Conservation (phyloP, 768 basidiomycete genomes). For the Lactarius hatsudake region DNA sequence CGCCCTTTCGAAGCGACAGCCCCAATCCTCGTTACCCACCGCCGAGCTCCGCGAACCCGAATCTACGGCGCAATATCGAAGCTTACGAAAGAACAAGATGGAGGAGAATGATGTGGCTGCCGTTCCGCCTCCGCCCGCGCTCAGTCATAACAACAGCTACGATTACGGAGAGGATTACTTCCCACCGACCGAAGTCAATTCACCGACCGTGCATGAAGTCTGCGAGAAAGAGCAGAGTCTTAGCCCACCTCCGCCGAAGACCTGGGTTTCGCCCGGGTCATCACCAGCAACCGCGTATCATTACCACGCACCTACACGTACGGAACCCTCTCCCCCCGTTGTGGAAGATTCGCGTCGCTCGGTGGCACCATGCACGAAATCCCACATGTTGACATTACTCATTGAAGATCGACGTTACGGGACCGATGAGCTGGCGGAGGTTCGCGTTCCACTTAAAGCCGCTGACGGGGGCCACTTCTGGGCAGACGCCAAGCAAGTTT, state of each 20-base stretch:
- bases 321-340: constrained; percentile 6
- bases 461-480: constrained; percentile 58
- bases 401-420: constrained; percentile 62
- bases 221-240: constrained; percentile 4
- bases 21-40: neutral
- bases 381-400: constrained; percentile 62
- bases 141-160: neutral
- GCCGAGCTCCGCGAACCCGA: neutral
- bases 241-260: constrained; percentile 5
- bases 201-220: neutral
- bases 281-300: constrained; percentile 1
- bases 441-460: constrained; percentile 53
- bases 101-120: neutral
- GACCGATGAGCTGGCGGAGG: constrained; percentile 59
- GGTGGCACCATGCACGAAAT: constrained; percentile 3
- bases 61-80: neutral
- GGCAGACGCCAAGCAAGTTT: constrained; percentile 68
- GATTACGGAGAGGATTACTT: constrained; percentile 2
- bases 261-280: constrained; percentile 6
- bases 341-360: neutral
- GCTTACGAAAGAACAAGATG: neutral
- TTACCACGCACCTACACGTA: neutral
- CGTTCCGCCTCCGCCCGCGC: neutral
- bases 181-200: neutral
- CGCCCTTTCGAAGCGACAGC: neutral